Base-by-base conservation (phyloP, 371 early-diverging fungal species). In the Saksenaea vasiformis region DNA sequence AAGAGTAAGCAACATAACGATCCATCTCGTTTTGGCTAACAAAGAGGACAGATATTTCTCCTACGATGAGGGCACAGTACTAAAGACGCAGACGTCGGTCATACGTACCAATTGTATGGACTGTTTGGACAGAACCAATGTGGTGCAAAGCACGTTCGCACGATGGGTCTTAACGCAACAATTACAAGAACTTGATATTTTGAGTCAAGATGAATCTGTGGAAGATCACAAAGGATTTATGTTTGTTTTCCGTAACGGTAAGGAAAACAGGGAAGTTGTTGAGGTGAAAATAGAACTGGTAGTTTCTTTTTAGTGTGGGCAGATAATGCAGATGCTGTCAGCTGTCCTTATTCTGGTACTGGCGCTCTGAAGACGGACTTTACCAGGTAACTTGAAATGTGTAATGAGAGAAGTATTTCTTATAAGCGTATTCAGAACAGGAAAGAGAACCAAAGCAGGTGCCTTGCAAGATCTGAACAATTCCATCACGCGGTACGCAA, bases 81-180 rank as follows among this genome's bases (percentile, higher is more conserved):
- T 64, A 31, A 78, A 82, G 38, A 70, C 63, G 36, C 99, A 99
- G 66, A 76, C 77, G 1, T 92, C 93, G 1, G 91, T 98, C 11
- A 81, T 97, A 9, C 91, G 99, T 60, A 93, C 98, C 9, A 99
- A 99, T 76, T 99, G 99, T 74, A 98, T 99, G 90, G 99, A 99
- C 81, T 99, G 99, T 68, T 80, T 99, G 55, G 99, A 99, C 78
- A 88, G 99, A 69, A 99, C 99, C 34, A 99, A 99, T 68, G 97
- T 99, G 5, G 95, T 98, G 1, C 99, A 99, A 72, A 91, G 91
- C 27, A 91, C 92, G 13, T 71, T 98, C 38, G 95, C 95, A 15
- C 87, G 92, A 14, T 78, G 77, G 63, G 77, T 89, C 1, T 68
- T 95, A 47, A 83, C 79, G 24, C 76, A 77, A 37, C 92, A 94